A percentile compares a stretch with the other conserved stretches of the same genome.
Conservation (phyloP, 2,329 filamentous ascomycete genomes). For the Botryotinia convoluta region DNA sequence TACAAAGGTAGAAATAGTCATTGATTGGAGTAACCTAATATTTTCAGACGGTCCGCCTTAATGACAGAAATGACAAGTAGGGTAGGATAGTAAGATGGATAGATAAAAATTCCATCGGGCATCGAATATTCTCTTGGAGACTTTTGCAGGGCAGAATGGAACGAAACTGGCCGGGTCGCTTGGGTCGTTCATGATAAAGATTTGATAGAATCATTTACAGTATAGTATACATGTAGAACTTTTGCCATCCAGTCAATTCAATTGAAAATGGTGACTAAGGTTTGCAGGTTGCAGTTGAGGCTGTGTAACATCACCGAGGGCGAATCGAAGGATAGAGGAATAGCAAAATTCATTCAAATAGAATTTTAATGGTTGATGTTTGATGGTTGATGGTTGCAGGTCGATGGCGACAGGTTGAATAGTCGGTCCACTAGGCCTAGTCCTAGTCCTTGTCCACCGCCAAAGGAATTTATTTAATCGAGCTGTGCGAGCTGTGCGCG, state of each 20-base stretch:
- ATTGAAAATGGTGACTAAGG: background rate
- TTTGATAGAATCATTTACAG: background rate
- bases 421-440: background rate
- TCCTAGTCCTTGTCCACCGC: background rate
- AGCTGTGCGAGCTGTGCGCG: background rate
- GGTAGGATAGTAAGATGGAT: background rate
- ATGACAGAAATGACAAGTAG: background rate
- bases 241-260: slow-evolving; percentile 5
- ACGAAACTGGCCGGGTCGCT: background rate
- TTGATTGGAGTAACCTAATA: background rate
- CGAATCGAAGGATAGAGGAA: background rate
- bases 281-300: background rate
- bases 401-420: background rate
- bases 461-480: background rate
- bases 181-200: background rate
- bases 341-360: background rate
- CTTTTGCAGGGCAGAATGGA: background rate
- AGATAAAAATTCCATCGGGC: background rate
- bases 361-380: background rate
- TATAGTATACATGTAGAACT: background rate
- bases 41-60: slow-evolving; percentile 5
- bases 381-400: background rate
- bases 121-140: slow-evolving; percentile 2
- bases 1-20: background rate
- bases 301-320: slow-evolving; percentile 2